phyloP scores from a whole-genome alignment of 1,284 basidiomycete species.

The Papiliotrema nemorosa region DNA sequence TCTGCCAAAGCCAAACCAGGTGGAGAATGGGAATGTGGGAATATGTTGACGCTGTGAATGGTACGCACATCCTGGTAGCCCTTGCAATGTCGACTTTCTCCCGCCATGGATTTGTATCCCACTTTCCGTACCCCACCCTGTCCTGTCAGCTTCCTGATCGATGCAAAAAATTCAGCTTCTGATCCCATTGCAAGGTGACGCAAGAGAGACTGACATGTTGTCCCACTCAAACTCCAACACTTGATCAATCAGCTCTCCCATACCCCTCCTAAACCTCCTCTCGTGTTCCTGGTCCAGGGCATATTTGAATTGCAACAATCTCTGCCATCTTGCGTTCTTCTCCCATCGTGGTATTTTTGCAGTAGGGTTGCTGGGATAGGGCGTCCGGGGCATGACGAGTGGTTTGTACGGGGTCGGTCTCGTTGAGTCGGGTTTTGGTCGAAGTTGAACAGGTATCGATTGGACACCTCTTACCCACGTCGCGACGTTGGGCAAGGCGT shows the following conservation, averaged over 20 bases:
- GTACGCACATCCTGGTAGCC: background rate
- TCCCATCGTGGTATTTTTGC: slow-evolving; percentile 2
- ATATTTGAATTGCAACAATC: slow-evolving; percentile 23
- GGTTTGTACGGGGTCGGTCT: background rate
- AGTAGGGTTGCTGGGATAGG: background rate
- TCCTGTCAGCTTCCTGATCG: background rate
- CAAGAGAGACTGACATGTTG: slow-evolving; percentile 12
- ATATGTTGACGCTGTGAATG: background rate
- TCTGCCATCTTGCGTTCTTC: slow-evolving; percentile 8
- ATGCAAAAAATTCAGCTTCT: background rate
- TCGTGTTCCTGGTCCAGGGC: slow-evolving; percentile 32
- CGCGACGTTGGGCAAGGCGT: slow-evolving; percentile 14
- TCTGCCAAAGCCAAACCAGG: background rate
- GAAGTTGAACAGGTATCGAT: background rate
- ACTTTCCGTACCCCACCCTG: no score
- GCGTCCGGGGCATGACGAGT: background rate
- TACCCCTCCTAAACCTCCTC: slow-evolving; percentile 22
- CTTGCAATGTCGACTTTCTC: background rate
- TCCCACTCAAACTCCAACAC: slow-evolving; percentile 17
- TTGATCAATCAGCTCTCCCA: slow-evolving; percentile 16
- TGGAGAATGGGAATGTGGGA: background rate
- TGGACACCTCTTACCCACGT: background rate
- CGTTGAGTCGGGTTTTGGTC: background rate
- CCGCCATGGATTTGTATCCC: background rate
- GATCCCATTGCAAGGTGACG: background rate